Conservation (phyloP, 352 stramenopile species). For the Pythium sp. region DNA sequence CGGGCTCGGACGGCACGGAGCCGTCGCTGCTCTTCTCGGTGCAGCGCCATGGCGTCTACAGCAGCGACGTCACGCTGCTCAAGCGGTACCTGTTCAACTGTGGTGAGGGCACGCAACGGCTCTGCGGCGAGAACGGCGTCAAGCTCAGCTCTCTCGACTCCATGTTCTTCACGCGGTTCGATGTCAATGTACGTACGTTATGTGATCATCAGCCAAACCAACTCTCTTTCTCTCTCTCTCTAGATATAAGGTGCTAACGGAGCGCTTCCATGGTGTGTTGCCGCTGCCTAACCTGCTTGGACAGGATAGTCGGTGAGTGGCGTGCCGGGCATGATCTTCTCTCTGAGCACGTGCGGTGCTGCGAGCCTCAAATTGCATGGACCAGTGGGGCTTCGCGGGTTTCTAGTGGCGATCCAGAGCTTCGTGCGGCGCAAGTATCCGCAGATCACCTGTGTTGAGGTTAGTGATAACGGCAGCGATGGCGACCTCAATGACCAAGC, state of each 20-base stretch:
- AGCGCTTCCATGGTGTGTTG: neutral
- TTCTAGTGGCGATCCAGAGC: conserved; percentile 52
- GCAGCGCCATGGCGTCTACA: conserved; percentile 65
- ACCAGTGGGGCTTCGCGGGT: conserved; percentile 32
- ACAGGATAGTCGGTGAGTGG: conserved; percentile 55
- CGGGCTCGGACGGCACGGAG: conserved; percentile 61
- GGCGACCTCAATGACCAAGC: neutral
- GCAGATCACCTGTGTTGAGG: conserved; percentile 49
- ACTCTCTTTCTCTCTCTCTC: neutral
- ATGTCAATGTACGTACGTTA: conserved; percentile 34
- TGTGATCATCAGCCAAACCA: neutral
- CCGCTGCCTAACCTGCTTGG: neutral
- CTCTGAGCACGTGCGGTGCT: conserved; percentile 48
- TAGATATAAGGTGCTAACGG: neutral
- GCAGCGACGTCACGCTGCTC: conserved; percentile 51
- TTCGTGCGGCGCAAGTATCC: conserved; percentile 71
- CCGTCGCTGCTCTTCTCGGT: conserved; percentile 65
- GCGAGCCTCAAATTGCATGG: conserved; percentile 47
- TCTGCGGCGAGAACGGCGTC: conserved; percentile 66
- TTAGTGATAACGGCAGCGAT: conserved; percentile 8
- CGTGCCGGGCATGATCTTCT: conserved; percentile 63
- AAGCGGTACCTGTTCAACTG: conserved; percentile 75
- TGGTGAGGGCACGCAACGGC: conserved; percentile 60
- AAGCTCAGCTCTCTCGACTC: conserved; percentile 67
- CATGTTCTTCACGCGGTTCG: conserved; percentile 69